Percentiles rank a stretch among this genome's conserved stretches.
Evolutionary conservation across 129 eudicot species (phyloP).

Genomic region (Lactuca saligna): DNA sequence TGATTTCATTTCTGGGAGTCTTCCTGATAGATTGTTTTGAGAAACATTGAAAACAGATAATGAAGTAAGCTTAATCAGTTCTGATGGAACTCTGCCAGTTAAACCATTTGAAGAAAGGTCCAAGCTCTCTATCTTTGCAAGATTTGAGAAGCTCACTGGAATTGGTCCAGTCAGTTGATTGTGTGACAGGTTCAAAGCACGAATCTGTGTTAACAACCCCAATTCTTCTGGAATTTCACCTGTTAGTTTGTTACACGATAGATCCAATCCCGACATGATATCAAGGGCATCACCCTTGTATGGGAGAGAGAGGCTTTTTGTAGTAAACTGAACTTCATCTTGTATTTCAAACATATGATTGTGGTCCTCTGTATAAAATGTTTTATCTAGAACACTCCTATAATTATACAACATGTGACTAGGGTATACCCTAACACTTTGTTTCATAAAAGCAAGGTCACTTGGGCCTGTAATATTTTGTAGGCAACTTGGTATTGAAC

Average conservation of each 20-base stretch:
- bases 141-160: slow-evolving; percentile 13
- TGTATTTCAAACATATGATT: not conserved
- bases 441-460: not conserved
- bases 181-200: slow-evolving; percentile 30
- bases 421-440: too few relatives aligned
- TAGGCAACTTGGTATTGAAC: slow-evolving; percentile 30
- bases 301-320: slow-evolving; percentile 9
- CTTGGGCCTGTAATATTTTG: slow-evolving; percentile 2
- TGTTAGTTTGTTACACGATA: slow-evolving; percentile 24
- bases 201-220: slow-evolving; percentile 16
- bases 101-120: slow-evolving; percentile 26
- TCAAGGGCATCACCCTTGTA: slow-evolving; percentile 30
- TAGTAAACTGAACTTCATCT: slow-evolving; percentile 8
- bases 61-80: not conserved
- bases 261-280: slow-evolving; percentile 28
- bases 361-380: not conserved
- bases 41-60: slow-evolving; percentile 20
- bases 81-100: slow-evolving; percentile 20
- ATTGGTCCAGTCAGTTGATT: slow-evolving; percentile 9
- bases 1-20: slow-evolving; percentile 18
- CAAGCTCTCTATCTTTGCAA: slow-evolving; percentile 16
- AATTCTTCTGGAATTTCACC: slow-evolving; percentile 29
- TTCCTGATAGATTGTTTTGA: slow-evolving; percentile 28
- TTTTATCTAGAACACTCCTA: not conserved
- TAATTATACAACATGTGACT: not conserved